A percentile compares a stretch with the other conserved stretches of the same genome.
Evolutionary conservation across 345 rosid species (phyloP).

Genomic region (Melastoma malabathricum): DNA sequence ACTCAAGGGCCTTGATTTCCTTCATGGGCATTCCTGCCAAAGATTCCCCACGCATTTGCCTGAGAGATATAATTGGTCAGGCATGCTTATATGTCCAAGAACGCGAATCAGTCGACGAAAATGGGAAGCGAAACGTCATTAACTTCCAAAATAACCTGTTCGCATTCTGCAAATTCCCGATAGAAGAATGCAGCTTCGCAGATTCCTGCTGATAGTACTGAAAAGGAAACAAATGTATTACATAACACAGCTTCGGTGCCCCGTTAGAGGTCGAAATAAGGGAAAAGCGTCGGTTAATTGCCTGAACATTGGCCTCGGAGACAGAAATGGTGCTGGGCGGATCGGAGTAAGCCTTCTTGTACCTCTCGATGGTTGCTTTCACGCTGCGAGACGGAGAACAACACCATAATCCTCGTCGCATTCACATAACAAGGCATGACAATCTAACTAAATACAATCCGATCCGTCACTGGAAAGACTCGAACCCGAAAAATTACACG

Average conservation of each 20-base stretch:
- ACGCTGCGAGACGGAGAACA: slow-evolving; percentile 39
- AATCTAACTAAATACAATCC: too few species aligned
- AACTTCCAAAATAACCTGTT: slow-evolving; percentile 39
- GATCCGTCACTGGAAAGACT: too few species aligned
- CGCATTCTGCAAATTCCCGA: slow-evolving; percentile 47
- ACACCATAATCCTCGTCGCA: too few species aligned
- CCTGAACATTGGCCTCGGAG: slow-evolving; percentile 85
- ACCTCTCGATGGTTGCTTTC: slow-evolving; percentile 82
- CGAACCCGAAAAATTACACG: too few species aligned
- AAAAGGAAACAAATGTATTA: not conserved
- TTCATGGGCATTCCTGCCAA: slow-evolving; percentile 32
- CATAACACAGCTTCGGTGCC: not conserved
- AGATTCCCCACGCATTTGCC: slow-evolving; percentile 79
- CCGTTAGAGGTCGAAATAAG: too few species aligned
- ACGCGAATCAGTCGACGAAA: not conserved
- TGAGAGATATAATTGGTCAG: slow-evolving; percentile 9
- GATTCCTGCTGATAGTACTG: slow-evolving; percentile 93
- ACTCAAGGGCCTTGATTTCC: slow-evolving; percentile 62
- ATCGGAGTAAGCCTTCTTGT: slow-evolving; percentile 70
- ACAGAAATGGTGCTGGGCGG: slow-evolving; percentile 54
- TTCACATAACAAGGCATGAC: too few species aligned
- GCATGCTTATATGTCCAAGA: not conserved
- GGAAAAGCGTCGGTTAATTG: slow-evolving; percentile 9
- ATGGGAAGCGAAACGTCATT: not conserved
- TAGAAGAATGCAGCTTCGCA: slow-evolving; percentile 49